These are phyloP conservation scores for Hylodesmum podocarpum DNA, from an alignment of 306 rosid genomes.

Conservation along the genomic window DNA sequence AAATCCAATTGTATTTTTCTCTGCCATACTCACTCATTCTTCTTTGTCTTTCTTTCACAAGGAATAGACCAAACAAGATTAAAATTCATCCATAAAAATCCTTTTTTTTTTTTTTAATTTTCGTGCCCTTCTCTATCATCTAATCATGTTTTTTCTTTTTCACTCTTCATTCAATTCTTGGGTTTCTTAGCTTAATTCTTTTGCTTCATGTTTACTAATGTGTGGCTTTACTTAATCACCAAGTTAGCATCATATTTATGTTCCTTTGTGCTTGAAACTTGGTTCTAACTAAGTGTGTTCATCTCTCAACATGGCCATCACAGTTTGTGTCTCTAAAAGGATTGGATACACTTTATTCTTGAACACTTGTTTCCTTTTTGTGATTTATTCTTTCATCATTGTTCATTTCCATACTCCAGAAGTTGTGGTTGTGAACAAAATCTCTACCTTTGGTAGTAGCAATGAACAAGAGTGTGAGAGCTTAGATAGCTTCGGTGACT, in stretches of 20 bases:
- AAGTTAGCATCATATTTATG: constrained; percentile 13
- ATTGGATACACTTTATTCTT: constrained; percentile 41
- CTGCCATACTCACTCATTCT: too few species aligned
- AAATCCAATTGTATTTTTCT: too few species aligned
- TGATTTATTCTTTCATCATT: constrained; percentile 31
- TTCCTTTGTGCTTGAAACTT: background rate
- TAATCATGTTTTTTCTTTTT: too few species aligned
- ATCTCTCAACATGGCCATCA: constrained; percentile 8
- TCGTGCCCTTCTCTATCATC: too few species aligned
- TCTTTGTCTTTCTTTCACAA: too few species aligned
- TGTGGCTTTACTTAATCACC: constrained; percentile 22
- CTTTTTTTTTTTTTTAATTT: too few species aligned
- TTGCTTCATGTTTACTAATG: background rate
- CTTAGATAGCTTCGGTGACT: constrained; percentile 28
- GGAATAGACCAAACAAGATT: too few species aligned
- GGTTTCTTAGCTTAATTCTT: background rate
- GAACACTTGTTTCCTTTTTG: constrained; percentile 44
- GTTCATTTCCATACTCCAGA: constrained; percentile 32
- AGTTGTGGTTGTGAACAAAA: constrained; percentile 6
- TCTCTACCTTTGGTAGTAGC: background rate
- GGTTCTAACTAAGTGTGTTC: background rate
- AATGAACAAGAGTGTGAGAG: constrained; percentile 32
- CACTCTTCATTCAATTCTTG: background rate
- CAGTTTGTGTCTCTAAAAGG: constrained; percentile 8
- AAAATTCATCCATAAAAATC: too few species aligned